Evolutionary conservation across 1,139 yeast species (phyloP).

Genomic region (Suhomyces guaymorum): DNA sequence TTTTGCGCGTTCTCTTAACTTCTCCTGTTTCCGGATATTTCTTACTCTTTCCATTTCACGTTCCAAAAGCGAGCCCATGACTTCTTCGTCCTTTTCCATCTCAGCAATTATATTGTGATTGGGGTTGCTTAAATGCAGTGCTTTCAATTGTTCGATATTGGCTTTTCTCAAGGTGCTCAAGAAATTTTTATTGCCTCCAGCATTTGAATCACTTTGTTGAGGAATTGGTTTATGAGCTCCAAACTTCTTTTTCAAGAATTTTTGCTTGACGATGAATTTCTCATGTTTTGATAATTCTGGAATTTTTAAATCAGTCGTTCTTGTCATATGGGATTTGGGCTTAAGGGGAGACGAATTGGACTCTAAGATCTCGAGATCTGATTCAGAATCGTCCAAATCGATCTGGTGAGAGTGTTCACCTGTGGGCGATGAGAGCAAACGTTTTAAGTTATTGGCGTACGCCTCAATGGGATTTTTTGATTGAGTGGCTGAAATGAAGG

Average conservation of each 20-base stretch:
- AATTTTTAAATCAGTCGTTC: slow-evolving; percentile 19
- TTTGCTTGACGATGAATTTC: slow-evolving; percentile 36
- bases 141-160: slow-evolving; percentile 39
- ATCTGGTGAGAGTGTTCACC: slow-evolving; percentile 15
- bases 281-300: slow-evolving; percentile 43
- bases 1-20: slow-evolving; percentile 41
- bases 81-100: slow-evolving; percentile 43
- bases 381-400: slow-evolving; percentile 30
- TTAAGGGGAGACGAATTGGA: slow-evolving; percentile 15
- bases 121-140: slow-evolving; percentile 27
- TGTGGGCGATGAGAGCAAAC: slow-evolving; percentile 28
- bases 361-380: slow-evolving; percentile 15
- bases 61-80: slow-evolving; percentile 55
- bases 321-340: slow-evolving; percentile 19
- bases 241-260: slow-evolving; percentile 28
- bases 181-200: slow-evolving; percentile 9
- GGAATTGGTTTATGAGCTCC: slow-evolving; percentile 5
- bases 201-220: slow-evolving; percentile 5
- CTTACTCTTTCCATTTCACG: slow-evolving; percentile 59
- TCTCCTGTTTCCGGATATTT: slow-evolving; percentile 53
- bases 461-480: slow-evolving; percentile 35
- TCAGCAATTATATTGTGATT: slow-evolving; percentile 35
- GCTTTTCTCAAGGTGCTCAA: slow-evolving; percentile 30
- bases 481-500: slow-evolving; percentile 8
- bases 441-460: slow-evolving; percentile 37